Base-by-base conservation (phyloP, 345 rosid genomes). In the Brassica incana region DNA sequence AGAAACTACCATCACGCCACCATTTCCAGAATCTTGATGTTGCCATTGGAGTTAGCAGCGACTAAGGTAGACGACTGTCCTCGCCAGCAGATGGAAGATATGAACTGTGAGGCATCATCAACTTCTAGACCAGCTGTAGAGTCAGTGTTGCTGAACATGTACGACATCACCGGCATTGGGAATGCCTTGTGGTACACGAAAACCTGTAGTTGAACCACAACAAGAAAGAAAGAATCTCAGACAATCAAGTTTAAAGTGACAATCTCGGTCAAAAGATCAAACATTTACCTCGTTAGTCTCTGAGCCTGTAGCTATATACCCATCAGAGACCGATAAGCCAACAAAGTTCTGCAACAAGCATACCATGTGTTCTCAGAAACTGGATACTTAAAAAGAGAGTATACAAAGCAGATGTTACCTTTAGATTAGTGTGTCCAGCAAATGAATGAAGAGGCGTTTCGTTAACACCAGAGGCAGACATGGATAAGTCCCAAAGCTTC, bases 261-360 rank as follows among this genome's bases (percentile, higher is more conserved):
- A 52, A 23, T 48, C 11, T 65, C 11, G 33, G 38, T 35, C 43
- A 63, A 18, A 72, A 29, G 40, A 61, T 25, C 1, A 78, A 5
- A 25, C 63, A n/a, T 71, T 60, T 88, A 95, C 99, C 99, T 95
- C 99, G 64, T 93, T 95, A 65, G 96, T 95, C 88, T 93, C 98
- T 18, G 99, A 95, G 70, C 98, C 99, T 9, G 99, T 93, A 16
- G 97, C 99, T 81, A 95, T 93, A 78, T 93, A 95, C 75, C 99
- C 99, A 86, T 95, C 90, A 58, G 96, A 87, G 38, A 90, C 97
- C 3, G 98, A 91, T 81, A 95, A 85, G 65, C 99, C 99, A 56
- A 95, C 98, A 77, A 95, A 95, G 83, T 91, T 95, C 98, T 95
- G 90, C 84, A 78, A 82, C 79, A 83, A 65, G 18, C 72, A 38